phyloP scores from a whole-genome alignment of 2,329 filamentous ascomycete genomes.

The Furcasterigmium sp. region DNA sequence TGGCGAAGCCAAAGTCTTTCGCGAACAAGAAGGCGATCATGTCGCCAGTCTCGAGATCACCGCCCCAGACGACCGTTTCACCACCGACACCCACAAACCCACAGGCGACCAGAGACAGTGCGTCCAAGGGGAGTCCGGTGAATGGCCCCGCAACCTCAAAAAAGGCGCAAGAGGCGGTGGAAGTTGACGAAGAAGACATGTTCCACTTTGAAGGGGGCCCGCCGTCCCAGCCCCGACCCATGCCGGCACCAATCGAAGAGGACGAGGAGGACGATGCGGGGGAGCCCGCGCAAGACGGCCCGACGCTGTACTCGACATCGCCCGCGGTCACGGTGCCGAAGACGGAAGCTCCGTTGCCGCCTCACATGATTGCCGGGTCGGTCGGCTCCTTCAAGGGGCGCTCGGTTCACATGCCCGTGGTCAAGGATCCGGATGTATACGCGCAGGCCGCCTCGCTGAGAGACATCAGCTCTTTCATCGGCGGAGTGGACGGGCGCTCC shows the following conservation, averaged over 20 bases:
- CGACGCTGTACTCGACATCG: conserved; percentile 32
- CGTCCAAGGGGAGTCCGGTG: neutral
- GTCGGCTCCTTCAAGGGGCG: conserved; percentile 51
- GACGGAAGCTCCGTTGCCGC: conserved; percentile 16
- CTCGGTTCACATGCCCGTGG: conserved; percentile 46
- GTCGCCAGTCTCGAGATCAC: conserved; percentile 6
- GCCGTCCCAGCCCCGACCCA: conserved; percentile 18
- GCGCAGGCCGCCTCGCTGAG: conserved; percentile 43
- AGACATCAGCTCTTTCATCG: conserved; percentile 45
- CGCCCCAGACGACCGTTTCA: conserved; percentile 6
- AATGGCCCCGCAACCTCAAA: neutral
- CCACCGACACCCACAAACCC: neutral
- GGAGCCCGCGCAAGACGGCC: neutral
- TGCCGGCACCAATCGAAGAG: conserved; percentile 21
- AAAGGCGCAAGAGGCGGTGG: conserved; percentile 9
- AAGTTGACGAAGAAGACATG: conserved; percentile 28
- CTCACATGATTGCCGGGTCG: conserved; percentile 25
- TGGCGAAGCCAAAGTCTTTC: conserved; percentile 28
- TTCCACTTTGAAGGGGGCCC: conserved; percentile 39
- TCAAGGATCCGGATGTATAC: conserved; percentile 43
- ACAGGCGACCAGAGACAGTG: neutral
- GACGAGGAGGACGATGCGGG: conserved; percentile 17
- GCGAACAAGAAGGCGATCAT: conserved; percentile 17
- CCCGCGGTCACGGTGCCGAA: conserved; percentile 35
- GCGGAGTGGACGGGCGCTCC: conserved; percentile 45